Evolutionary conservation across 768 basidiomycete species (phyloP), one percentile per base, ranked within the genome.

Genomic region (Tylopilus sp.): DNA sequence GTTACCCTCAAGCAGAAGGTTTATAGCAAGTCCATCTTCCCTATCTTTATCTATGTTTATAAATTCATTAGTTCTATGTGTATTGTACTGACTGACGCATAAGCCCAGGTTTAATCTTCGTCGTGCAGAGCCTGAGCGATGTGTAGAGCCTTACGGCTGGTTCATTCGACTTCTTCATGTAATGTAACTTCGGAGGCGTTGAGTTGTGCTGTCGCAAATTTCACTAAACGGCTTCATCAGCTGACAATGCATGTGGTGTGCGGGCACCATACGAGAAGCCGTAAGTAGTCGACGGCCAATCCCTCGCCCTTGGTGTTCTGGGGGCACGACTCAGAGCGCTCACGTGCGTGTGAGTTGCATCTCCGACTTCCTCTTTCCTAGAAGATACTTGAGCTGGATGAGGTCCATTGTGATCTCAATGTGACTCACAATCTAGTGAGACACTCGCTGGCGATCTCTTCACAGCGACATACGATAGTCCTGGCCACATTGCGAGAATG

Each of bases 91-190:
- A 41, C 22, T 17, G 9, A 58, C 52, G 50, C 33, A 49, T 44
- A 55, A 18, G 30, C 20, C 25, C 10, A 22, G 44, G 47, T 39
- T 47, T 47, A 23, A 13, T 48, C 39, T 38, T 15, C 8, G 38
- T 51, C 40, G 46, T 28, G 30, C 40, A 25, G 25, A 55, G 55
- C 17, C 26, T 33, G 40, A 55, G 45, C 1, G 46, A n/a, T 5
- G 42, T 41, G 18, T 52, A 54, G 11, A 55, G 50, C 38, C 38
- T 20, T n/a, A 57, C 41, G 6, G 49, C 56, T 44, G 25, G 41
- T 39, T 48, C 53, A 28, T 57, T 55, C 6, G 54, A 58, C 49
- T 47, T 47, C 8, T 26, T 35, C 48, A 18, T 57, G 25, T 22
- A 48, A 36, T 15, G 52, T 56, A 7, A 52, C 46, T 36, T 55